Base-by-base conservation (phyloP, 2,329 filamentous ascomycete genomes). In the Monosporascus sp. region DNA sequence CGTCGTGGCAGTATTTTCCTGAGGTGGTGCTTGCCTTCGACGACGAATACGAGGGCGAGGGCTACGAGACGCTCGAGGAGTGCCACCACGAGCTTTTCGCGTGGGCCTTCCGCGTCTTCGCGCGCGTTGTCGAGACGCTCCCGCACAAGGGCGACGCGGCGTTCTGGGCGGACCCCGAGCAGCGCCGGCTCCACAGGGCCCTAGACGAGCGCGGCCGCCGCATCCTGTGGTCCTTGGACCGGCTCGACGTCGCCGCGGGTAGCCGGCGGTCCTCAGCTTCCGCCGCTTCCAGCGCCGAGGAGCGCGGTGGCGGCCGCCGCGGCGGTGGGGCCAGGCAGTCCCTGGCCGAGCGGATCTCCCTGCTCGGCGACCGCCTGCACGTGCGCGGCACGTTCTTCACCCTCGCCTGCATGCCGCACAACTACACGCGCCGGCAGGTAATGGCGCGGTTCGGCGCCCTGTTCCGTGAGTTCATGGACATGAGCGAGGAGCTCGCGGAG, bases 81-180 rank as follows among this genome's bases (percentile, higher is more conserved):
- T 43, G 52, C 49, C 49, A 54, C 24, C 24, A 44, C 2, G 2
- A 26, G 9, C 24, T 48, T 14, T 15, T 48, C 1, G 37, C 37
- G 14, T 54, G 35, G 35, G 28, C n/a, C 17, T 20, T 24, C 14
- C 40, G 47, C 15, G 24, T 44, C n/a, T 46, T 41, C 22, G 28
- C 35, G 26, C 50, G 51, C 8, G 44, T 49, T 18, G 37, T 47
- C 41, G 50, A 55, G 26, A 55, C 50, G 6, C 17, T 46, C 8
- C 41, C 47, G 15, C 44, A 48, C 37, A 50, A 51, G 26, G 53
- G 51, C 28, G 48, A 55, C 43, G 24, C 14, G 20, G 48, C 24
- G 15, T 55, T 46, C 31, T 55, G 53, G 51, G 37, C 38, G 7
- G 20, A 37, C 11, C 40, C 53, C 1, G 48, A 49, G 28, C 53